Base-by-base conservation (phyloP, 495 filamentous ascomycete species). In the Penicillium steckii region DNA sequence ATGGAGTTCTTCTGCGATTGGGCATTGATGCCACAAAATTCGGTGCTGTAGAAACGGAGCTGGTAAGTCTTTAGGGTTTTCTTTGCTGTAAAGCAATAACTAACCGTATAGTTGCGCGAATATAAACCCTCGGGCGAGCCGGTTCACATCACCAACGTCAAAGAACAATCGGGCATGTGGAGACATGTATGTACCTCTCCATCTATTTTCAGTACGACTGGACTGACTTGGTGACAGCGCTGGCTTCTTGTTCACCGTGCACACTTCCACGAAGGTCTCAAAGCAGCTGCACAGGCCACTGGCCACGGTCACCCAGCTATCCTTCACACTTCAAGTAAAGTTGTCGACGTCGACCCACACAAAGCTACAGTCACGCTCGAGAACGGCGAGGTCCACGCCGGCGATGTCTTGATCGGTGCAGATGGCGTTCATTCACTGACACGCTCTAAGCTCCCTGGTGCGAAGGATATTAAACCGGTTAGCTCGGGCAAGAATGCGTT, bases 401-500 rank as follows among this genome's bases (percentile, higher is more conserved):
- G 80, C 0, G 71, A 80, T 30, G 41, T 82, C 10, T 52, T 84
- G 7, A 55, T 81, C 13, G 81, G 78, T 0, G 73, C 71, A 13
- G 82, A 83, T 55, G 82, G 81, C 1, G 76, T 81, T 5, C 73
- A 79, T 55, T 80, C 76, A 44, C 56, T 62, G 19, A 73, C 75
- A 13, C 62, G 78, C n/a, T 46, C 61, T 19, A 73, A 76, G 51
- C 69, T 84, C 50, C 55, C 66, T 10, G 6, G 23, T 6, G 38
- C 18, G 13, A 50, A 51, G 13, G 63, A 68, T 9, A 32, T 68
- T 21, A 66, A 67, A 13, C 60, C 77, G 3, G 71, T 73, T 38
- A 65, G 74, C 50, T 77, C 75, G 5, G 81, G 83, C 6, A 81
- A 77, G 50, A 78, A 72, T 44, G 83, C 83, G 2, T 87, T 83